Percentiles rank a stretch among this genome's conserved stretches.
These are phyloP conservation scores for Gossypium herbaceum DNA, from an alignment of 345 rosid species.

Conservation along the genomic window DNA sequence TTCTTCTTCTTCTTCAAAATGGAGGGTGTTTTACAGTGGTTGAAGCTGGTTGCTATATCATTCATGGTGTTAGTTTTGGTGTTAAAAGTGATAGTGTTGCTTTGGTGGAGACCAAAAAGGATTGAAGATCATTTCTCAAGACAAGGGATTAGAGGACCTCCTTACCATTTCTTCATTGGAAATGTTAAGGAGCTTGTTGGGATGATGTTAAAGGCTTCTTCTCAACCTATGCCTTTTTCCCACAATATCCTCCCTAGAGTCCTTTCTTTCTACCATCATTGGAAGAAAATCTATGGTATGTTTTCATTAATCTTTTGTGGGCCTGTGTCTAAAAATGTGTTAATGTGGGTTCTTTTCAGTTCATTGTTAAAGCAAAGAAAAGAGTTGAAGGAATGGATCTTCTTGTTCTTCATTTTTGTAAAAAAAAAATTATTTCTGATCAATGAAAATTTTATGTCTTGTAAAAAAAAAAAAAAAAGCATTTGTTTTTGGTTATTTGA, in stretches of 20 bases:
- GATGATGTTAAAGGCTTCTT: slow-evolving; percentile 89
- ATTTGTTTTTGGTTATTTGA: not conserved
- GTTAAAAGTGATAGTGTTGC: slow-evolving; percentile 45
- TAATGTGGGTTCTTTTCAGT: slow-evolving; percentile 2
- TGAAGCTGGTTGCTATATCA: slow-evolving; percentile 36
- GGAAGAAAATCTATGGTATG: slow-evolving; percentile 93
- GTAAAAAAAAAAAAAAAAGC: not conserved
- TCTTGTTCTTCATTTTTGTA: no score
- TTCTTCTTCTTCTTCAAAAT: slow-evolving; percentile 1
- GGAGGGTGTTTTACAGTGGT: slow-evolving; percentile 26
- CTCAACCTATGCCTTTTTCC: slow-evolving; percentile 92
- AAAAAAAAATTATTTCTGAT: not conserved
- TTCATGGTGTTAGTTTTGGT: slow-evolving; percentile 30
- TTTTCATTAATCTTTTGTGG: not conserved
- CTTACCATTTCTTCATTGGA: slow-evolving; percentile 95
- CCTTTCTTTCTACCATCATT: slow-evolving; percentile 89
- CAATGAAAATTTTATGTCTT: slow-evolving; percentile 5
- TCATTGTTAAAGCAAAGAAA: not conserved
- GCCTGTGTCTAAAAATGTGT: not conserved
- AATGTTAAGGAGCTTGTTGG: slow-evolving; percentile 89
- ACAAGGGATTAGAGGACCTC: slow-evolving; percentile 97
- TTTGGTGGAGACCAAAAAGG: slow-evolving; percentile 96
- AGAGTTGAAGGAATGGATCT: no score
- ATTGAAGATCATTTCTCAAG: slow-evolving; percentile 86
- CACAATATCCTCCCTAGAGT: slow-evolving; percentile 97